Conservation (phyloP, 2,329 filamentous ascomycete genomes). For the Penicillium sp. region DNA sequence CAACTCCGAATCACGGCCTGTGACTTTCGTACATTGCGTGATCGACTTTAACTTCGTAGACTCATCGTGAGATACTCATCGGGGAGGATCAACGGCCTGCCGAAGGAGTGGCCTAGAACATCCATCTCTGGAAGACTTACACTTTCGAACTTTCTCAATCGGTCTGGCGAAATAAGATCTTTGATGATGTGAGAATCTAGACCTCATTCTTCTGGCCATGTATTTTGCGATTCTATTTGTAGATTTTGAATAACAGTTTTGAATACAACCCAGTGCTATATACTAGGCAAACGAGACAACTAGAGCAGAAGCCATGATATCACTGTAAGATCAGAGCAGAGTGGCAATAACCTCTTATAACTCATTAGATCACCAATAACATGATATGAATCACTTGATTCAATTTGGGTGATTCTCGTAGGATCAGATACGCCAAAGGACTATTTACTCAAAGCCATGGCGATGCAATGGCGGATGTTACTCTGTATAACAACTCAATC, state of each 20-base stretch:
- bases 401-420: neutral
- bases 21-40: neutral
- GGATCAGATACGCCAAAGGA: neutral
- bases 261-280: neutral
- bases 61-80: neutral
- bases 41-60: neutral
- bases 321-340: neutral
- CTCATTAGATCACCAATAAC: neutral
- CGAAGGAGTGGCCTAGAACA: neutral
- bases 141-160: neutral
- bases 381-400: neutral
- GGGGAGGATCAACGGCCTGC: neutral
- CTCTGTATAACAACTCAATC: neutral
- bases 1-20: neutral
- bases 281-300: neutral
- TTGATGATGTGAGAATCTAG: neutral
- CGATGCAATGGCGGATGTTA: neutral
- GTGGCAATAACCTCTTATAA: neutral
- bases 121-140: constrained; percentile 1
- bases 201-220: neutral
- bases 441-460: neutral
- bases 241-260: neutral
- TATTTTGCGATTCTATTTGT: accelerated
- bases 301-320: neutral
- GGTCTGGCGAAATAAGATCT: neutral